These are phyloP conservation scores for Ramichloridium luteum DNA, from an alignment of 2,329 filamentous ascomycete genomes.

Conservation along the genomic window DNA sequence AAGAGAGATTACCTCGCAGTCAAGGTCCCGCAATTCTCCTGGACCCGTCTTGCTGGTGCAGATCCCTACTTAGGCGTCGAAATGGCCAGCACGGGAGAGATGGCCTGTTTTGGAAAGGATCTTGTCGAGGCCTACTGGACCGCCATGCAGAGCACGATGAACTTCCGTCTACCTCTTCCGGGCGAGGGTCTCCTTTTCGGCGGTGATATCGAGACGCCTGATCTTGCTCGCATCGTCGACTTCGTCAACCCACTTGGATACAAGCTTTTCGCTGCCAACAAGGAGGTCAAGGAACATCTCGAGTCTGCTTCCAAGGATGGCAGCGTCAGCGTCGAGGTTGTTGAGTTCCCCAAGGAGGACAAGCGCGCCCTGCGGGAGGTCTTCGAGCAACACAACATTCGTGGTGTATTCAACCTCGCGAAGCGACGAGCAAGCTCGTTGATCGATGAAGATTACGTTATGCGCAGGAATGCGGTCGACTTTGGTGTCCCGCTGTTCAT, in stretches of 20 bases:
- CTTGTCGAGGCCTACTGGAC: constrained; percentile 97
- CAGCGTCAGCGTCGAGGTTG: constrained; percentile 66
- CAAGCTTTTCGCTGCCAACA: constrained; percentile 80
- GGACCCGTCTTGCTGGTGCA: constrained; percentile 92
- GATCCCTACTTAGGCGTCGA: constrained; percentile 97
- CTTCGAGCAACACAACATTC: constrained; percentile 93
- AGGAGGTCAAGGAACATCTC: constrained; percentile 70
- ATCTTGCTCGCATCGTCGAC: constrained; percentile 69
- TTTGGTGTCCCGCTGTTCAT: constrained; percentile 97
- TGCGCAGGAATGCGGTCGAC: constrained; percentile 89
- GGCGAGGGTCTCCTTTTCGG: constrained; percentile 93
- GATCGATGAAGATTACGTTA: constrained; percentile 91
- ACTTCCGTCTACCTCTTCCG: constrained; percentile 91
- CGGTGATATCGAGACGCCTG: constrained; percentile 60
- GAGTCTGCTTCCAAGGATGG: constrained; percentile 55
- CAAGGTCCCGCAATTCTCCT: constrained; percentile 98
- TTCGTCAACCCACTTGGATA: constrained; percentile 82
- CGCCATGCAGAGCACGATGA: constrained; percentile 93
- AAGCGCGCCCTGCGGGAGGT: constrained; percentile 90
- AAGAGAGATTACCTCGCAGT: constrained; percentile 89
- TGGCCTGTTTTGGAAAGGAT: constrained; percentile 96
- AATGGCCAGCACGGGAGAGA: constrained; percentile 94
- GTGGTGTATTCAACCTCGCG: constrained; percentile 90
- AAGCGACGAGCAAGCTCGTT: constrained; percentile 70
- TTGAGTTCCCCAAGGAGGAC: constrained; percentile 93